phyloP scores from a whole-genome alignment of 192 early-diverging fungal genomes.

The Backusella luteola region DNA sequence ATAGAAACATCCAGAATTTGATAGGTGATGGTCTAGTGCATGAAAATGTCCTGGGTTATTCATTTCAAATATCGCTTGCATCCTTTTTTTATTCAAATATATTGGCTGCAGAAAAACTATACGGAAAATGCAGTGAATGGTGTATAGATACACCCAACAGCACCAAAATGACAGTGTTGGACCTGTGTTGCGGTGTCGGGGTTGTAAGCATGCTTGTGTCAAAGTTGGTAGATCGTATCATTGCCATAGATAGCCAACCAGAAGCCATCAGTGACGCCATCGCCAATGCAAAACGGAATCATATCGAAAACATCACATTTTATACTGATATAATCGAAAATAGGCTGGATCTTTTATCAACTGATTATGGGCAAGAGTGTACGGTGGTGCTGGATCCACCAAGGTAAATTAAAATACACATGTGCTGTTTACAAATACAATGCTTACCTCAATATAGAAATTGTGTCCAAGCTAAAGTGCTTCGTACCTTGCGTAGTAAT shows the following conservation, averaged over 20 bases:
- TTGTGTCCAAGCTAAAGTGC: conserved; percentile 60
- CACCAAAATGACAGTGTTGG: neutral
- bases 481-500: conserved; percentile 60
- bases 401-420: conserved; percentile 31
- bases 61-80: neutral
- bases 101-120: neutral
- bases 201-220: neutral
- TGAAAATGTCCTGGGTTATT: neutral
- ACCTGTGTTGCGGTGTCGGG: neutral
- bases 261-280: neutral
- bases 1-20: neutral
- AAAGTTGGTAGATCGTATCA: neutral
- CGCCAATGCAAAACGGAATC: neutral
- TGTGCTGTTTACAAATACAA: neutral
- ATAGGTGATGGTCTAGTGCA: neutral
- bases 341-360: conserved; percentile 27
- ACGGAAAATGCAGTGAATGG: neutral
- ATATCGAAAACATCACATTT: neutral
- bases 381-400: conserved; percentile 80
- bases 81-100: neutral
- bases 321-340: conserved; percentile 62
- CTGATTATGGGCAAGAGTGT: conserved; percentile 43
- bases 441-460: conserved; percentile 25
- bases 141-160: neutral
- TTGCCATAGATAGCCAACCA: neutral